Base-by-base conservation (phyloP, 768 basidiomycete genomes). In the Pleurotus cornucopiae region DNA sequence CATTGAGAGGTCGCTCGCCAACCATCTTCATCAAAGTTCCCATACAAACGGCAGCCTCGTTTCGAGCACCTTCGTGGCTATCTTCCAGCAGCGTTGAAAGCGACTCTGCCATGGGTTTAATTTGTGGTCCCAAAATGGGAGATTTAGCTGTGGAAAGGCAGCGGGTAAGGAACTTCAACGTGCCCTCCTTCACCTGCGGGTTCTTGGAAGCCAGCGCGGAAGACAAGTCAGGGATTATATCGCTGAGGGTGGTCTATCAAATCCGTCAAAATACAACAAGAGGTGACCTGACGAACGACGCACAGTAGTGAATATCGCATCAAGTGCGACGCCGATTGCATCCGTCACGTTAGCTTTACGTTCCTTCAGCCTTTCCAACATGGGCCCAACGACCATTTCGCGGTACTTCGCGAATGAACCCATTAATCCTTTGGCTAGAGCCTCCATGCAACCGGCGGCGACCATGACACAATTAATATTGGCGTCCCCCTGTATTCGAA, bases 21-120 rank as follows among this genome's bases (percentile, higher is more conserved):
- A 98, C 82, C 81, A 98, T 95, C 76, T 91, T 98, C 90, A 95
- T 95, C 62, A 98, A 72, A 0, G 85, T 87, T 14, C 96, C 97
- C 34, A 99, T 76, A 62, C 86, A 89, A 39, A 80, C 80, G 0
- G 94, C 94, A n/a, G 94, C 91, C 61, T 94, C 90, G 56, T 86
- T 88, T 44, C 97, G 82, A 21, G 94, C 92, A 26, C 89, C 89
- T 66, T 92, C 96, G 59, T 84, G 86, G 9, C 89, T 81, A 66
- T 99, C 97, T 69, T 94, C 94, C 11, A 98, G 78, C 6, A 94
- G 77, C 4, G 73, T 63, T 5, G 87, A 84, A 12, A 98, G 76
- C 6, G 82, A 74, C 57, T 95, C 94, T 2, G 91, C 83, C 20
- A 97, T 71, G 1, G 85, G 78, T 63, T 97, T 94, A 60, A 98